phyloP scores from a whole-genome alignment of 768 basidiomycete genomes.

The Pholiota conissans region DNA sequence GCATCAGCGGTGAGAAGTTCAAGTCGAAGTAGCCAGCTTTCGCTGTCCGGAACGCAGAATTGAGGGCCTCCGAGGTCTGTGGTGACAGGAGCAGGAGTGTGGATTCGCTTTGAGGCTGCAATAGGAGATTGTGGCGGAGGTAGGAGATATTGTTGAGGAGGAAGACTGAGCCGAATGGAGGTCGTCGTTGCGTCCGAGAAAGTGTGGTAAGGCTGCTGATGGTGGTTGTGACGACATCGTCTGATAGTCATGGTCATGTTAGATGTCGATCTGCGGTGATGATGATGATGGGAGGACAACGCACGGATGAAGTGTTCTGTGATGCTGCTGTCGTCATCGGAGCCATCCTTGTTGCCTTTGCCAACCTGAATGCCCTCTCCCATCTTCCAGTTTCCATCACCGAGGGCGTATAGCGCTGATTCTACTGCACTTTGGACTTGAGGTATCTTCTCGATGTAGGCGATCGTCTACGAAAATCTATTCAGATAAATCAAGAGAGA shows the following conservation, averaged over 20 bases:
- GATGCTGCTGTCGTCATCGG: slow-evolving; percentile 54
- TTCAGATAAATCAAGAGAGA: too few relatives aligned
- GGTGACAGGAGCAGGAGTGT: slow-evolving; percentile 57
- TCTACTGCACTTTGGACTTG: slow-evolving; percentile 69
- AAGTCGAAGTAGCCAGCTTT: slow-evolving; percentile 85
- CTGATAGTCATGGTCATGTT: slow-evolving; percentile 33
- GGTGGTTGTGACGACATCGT: slow-evolving; percentile 71
- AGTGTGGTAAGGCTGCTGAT: slow-evolving; percentile 61
- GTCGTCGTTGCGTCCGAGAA: slow-evolving; percentile 58
- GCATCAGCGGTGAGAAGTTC: slow-evolving; percentile 79
- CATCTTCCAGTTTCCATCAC: slow-evolving; percentile 93
- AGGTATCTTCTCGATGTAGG: slow-evolving; percentile 70
- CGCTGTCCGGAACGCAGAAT: slow-evolving; percentile 74
- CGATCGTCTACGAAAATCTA: slow-evolving; percentile 47
- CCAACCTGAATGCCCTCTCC: slow-evolving; percentile 75
- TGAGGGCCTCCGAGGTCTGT: slow-evolving; percentile 60
- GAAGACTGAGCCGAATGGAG: slow-evolving; percentile 73
- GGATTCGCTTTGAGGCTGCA: slow-evolving; percentile 46
- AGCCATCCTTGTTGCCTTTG: slow-evolving; percentile 31
- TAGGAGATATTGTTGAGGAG: slow-evolving; percentile 80
- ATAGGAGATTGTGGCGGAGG: slow-evolving; percentile 58
- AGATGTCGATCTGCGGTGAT: neutral
- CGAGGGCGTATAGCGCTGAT: slow-evolving; percentile 65
- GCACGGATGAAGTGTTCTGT: slow-evolving; percentile 76
- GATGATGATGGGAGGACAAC: slow-evolving; percentile 25